Evolutionary conservation across 2,329 filamentous ascomycete genomes (phyloP), one percentile per base, ranked within the genome.

Genomic region (Raffaelea ambrosiae): DNA sequence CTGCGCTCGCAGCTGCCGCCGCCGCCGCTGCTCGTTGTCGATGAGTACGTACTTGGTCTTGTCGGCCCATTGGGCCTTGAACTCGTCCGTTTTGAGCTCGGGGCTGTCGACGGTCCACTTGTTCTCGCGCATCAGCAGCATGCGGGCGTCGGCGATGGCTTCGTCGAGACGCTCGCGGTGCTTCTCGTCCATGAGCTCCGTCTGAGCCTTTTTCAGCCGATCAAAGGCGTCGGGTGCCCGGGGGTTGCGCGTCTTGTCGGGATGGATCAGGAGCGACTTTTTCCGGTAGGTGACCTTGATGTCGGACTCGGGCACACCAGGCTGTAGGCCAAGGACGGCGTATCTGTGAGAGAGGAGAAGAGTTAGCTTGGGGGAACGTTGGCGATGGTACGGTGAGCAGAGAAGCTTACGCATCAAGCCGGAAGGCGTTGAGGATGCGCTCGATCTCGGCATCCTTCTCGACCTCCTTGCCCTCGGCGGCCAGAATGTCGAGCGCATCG

Each of bases 261-360:
- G 93, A 72, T 98, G 93, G 71, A 98, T 97, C 43, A 98, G 82
- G 49, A 98, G 83, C n/a, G 93, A 98, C 68, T 96, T 97, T 60
- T 88, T 90, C 73, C 93, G 90, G 71, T 97, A 98, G 56, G 80
- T 79, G 57, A 84, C 73, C 69, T 96, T 97, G 74, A 98, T 97
- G 69, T 97, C 93, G 51, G 88, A 90, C 58, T 97, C 91, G 48
- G 93, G 82, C 19, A 97, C 88, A 62, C 93, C 93, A 3, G 93
- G 93, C 64, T 95, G 89, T 41, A 98, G 85, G 65, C 94, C 93
- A 41, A 98, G 83, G 43, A 98, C 88, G 44, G 91, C 88, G 66
- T 98, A 98, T 57, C 83, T 87, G 52, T 45, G 18, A 13, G 9
- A 19, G 2, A 26, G 40, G 10, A 41, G 48, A 3, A 43, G 7